A percentile compares a stretch with the other conserved stretches of the same genome.
Evolutionary conservation across 768 basidiomycete species (phyloP).

Genomic region (Lactifluus rugatus): DNA sequence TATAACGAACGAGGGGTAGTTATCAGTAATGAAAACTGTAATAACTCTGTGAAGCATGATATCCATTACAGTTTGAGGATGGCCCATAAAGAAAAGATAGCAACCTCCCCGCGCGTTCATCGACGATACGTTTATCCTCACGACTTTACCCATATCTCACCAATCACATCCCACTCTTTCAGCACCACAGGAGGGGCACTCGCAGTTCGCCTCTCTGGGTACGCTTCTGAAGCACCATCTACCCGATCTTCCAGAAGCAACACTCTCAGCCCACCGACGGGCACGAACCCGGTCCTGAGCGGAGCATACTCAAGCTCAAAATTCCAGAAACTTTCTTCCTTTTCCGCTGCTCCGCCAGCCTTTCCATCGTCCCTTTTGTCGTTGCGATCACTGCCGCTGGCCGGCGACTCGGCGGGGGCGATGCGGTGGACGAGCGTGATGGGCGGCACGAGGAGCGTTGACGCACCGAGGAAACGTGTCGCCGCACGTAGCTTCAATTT

Average conservation of each 20-base stretch:
- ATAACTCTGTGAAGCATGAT: slow-evolving; percentile 8
- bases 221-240: slow-evolving; percentile 27
- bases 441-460: slow-evolving; percentile 37
- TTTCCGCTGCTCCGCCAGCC: background rate
- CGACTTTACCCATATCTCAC: slow-evolving; percentile 54
- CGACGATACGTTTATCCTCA: background rate
- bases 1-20: background rate
- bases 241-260: slow-evolving; percentile 50
- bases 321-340: slow-evolving; percentile 32
- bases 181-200: slow-evolving; percentile 31
- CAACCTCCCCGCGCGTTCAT: background rate
- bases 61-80: background rate
- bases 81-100: background rate
- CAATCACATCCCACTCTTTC: slow-evolving; percentile 64
- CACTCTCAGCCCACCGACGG: slow-evolving; percentile 63
- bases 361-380: slow-evolving; percentile 18
- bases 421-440: slow-evolving; percentile 24
- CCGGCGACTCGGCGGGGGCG: slow-evolving; percentile 19
- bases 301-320: slow-evolving; percentile 60
- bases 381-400: slow-evolving; percentile 18
- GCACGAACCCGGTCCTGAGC: slow-evolving; percentile 46
- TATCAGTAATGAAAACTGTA: background rate
- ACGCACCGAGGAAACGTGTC: slow-evolving; percentile 37
- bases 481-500: slow-evolving; percentile 3
- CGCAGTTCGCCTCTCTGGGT: slow-evolving; percentile 16